Evolutionary conservation across 2,329 filamentous ascomycete species (phyloP).

Genomic region (Ceratocystis eucalypticola): DNA sequence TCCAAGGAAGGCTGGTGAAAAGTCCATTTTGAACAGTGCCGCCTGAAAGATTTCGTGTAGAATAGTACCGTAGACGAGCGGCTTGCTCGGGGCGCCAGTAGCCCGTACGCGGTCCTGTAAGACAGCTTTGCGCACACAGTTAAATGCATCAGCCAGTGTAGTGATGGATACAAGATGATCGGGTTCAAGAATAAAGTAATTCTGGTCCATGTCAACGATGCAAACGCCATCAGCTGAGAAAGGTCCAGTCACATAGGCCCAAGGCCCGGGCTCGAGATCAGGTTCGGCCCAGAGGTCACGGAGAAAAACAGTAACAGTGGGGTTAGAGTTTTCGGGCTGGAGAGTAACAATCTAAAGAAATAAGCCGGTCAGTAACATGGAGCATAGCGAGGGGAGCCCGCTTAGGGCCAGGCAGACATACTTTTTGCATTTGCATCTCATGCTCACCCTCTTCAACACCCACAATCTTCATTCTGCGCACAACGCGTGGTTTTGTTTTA

Average conservation of each 20-base stretch:
- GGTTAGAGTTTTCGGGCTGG: constrained; percentile 58
- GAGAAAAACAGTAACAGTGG: constrained; percentile 55
- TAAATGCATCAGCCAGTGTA: constrained; percentile 91
- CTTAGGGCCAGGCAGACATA: background rate
- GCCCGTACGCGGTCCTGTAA: constrained; percentile 91
- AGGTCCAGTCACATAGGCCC: constrained; percentile 72
- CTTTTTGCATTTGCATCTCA: constrained; percentile 14
- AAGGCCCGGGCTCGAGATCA: constrained; percentile 57
- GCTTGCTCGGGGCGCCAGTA: constrained; percentile 62
- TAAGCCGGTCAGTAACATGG: background rate
- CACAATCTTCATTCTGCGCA: constrained; percentile 18
- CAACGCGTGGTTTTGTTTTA: constrained; percentile 11
- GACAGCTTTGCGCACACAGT: constrained; percentile 78
- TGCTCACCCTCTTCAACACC: constrained; percentile 12
- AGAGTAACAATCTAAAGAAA: constrained; percentile 57
- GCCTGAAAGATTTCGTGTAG: constrained; percentile 93
- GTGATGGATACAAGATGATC: constrained; percentile 93
- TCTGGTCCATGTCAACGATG: constrained; percentile 65
- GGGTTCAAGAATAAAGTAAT: constrained; percentile 82
- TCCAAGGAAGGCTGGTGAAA: constrained; percentile 57
- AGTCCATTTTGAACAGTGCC: constrained; percentile 68
- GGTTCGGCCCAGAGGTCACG: constrained; percentile 81
- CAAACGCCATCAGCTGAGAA: constrained; percentile 59
- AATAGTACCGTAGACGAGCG: constrained; percentile 83
- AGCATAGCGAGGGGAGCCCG: background rate